Evolutionary conservation across 306 rosid genomes (phyloP), one percentile per base, ranked within the genome.

Genomic region (Dalbergia oliveri): DNA sequence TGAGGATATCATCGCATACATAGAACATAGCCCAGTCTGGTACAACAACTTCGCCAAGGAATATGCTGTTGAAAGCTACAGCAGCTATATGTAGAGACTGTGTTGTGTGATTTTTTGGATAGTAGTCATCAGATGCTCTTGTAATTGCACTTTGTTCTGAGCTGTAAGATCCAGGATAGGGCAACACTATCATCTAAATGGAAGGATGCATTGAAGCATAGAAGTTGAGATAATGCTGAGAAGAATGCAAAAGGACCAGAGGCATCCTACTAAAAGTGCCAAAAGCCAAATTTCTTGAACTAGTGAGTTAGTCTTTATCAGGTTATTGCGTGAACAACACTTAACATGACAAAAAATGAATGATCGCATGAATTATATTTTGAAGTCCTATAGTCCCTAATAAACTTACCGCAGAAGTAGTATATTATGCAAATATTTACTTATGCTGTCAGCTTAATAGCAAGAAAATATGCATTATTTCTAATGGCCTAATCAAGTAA

Each of bases 61-160:
- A 73, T 73, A 73, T 73, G 78, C 69, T 58, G 58, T 73, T 73
- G 78, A 59, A 73, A 59, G 69, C 69, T 73, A 73, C 58, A 23
- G 44, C 68, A 41, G 78, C 69, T 73, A 73, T 15, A 41, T 73
- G 69, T 43, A 43, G 31, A 59, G 78, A 73, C 4, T 73, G 58
- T 57, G 78, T 73, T 59, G 69, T 73, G 4, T 58, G 58, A 9
- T 43, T 43, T 59, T 73, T 59, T 4, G 78, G 78, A 73, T 43
- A 73, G 6, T 73, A 73, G 31, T 73, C 69, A 58, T 73, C 78
- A 5, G 69, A 73, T 73, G 78, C 78, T 59, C 78, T 39, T 23
- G 78, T 41, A 23, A 73, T 73, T 41, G 78, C 68, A 43, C 78
- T 59, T 57, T 73, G 78, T 23, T 73, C 59, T 73, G 78, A 73